Evolutionary conservation across 148 eudicot species (phyloP), one percentile per base, ranked within the genome.

Genomic region (Fagopyrum esculentum): DNA sequence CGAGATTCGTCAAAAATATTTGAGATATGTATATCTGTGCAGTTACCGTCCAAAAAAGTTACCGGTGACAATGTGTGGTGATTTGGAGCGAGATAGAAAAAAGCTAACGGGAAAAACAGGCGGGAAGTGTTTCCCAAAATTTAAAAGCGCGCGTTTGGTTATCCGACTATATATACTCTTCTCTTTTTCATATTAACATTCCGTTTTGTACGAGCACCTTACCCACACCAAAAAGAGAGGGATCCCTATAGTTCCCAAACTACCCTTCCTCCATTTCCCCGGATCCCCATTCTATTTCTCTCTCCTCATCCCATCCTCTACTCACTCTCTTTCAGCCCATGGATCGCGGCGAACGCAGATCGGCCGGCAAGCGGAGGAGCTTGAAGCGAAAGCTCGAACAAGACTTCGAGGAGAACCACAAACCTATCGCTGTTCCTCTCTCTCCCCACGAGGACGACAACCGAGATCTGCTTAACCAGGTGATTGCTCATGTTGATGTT

Each of bases 371-470:
- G 48, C 83, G 96, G 68, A 79, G 87, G 72, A 85, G 85, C 85
- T 77, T 90, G 82, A 93, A 91, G 86, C 75, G 97, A n/a, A 93
- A 91, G 82, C 90, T 89, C 9, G 98, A 89, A 11, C 85, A 86
- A 61, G 88, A 87, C 40, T 80, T 81, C 75, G 75, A 71, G 6
- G 84, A 75, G 5, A 85, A 83, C 79, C 87, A 66, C 40, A 50
- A 44, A 59, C 78, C 72, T 73, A 75, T 78, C 76, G 78, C 48
- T 69, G 54, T 35, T 4, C 69, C 80, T 68, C 76, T 73, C 40
- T 76, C 82, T 26, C 70, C 17, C 6, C 70, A 66, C 43, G 64
- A 51, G 8, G 77, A 76, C 11, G 74, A 66, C 80, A 82, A 80
- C 1, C 87, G 80, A 82, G 96, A 93, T 89, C 89, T 93, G 60